Evolutionary conservation across 2,329 filamentous ascomycete genomes (phyloP), one percentile per base, ranked within the genome.

Genomic region (Magnaporthiopsis rhizophila): DNA sequence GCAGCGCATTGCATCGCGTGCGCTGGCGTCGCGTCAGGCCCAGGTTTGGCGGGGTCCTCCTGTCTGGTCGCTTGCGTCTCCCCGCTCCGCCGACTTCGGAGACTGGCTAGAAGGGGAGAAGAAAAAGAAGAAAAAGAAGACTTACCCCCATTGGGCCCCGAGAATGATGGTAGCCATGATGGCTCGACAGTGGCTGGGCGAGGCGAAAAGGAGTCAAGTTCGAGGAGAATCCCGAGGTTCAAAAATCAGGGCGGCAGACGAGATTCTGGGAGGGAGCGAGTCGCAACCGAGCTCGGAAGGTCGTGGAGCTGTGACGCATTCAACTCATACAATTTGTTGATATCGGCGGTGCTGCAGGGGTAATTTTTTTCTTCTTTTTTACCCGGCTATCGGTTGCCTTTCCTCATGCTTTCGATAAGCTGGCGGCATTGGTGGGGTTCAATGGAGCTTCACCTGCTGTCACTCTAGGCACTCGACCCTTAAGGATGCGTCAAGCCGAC

Each of bases 61-160:
- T 15, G 28, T 11, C 26, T 18, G 2, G 56, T 3, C 62, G 24
- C 53, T 30, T 3, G 28, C 28, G 28, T 56, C 57, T 36, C 26
- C 53, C 34, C 69, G 38, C 59, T 24, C 18, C n/a, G 59, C 59
- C 59, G 59, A 61, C 32, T 61, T 61, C 59, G 59, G 59, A 61
- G 59, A 32, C 11, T 30, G 8, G 28, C 18, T 0, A 30, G 53
- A 21, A 8, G 28, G 12, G 12, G 28, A 53, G 13, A 65, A 28
- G 36, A 38, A 26, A 26, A 50, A 45, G 36, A 38, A 38, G 12
- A 38, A 61, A 60, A 50, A 45, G 58, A 30, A 30, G 18, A 68
- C 71, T 84, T 79, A 75, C 61, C 84, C 85, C 80, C 83, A 87
- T 75, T 86, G 84, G 71, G 81, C 78, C 66, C 84, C 84, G 68